Evolutionary conservation across 208 protist genomes (phyloP).

Genomic region (Tritrichomonas foetus): DNA sequence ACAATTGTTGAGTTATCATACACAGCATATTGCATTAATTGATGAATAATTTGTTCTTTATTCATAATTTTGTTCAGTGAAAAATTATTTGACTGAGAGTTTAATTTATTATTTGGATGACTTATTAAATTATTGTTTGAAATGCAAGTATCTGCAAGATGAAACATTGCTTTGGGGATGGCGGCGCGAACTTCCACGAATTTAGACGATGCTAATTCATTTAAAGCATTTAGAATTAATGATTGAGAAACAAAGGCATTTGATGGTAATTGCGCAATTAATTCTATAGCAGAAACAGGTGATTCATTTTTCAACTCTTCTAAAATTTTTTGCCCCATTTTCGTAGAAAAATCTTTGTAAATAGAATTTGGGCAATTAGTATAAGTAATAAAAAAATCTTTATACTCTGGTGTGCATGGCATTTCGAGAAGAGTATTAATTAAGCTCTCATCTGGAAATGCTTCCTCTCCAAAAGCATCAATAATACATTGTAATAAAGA

Average conservation of each 20-base stretch:
- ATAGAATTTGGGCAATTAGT: neutral
- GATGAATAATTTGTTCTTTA: neutral
- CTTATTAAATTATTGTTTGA: neutral
- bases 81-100: too few species aligned
- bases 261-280: neutral
- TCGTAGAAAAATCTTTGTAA: neutral
- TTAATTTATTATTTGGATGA: neutral
- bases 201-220: neutral
- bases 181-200: neutral
- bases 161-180: neutral
- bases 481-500: neutral
- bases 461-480: neutral
- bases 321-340: neutral
- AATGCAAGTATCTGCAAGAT: neutral
- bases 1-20: neutral
- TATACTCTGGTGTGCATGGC: neutral
- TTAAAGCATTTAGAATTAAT: neutral
- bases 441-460: neutral
- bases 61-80: too few species aligned
- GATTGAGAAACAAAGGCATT: neutral
- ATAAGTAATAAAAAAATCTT: slow-evolving; percentile 8
- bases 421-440: neutral
- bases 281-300: neutral
- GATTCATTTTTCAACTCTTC: neutral
- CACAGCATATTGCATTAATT: neutral